Percentiles rank a stretch among this genome's conserved stretches.
Evolutionary conservation across 306 rosid genomes (phyloP).

Genomic region (Glycyrrhiza uralensis): DNA sequence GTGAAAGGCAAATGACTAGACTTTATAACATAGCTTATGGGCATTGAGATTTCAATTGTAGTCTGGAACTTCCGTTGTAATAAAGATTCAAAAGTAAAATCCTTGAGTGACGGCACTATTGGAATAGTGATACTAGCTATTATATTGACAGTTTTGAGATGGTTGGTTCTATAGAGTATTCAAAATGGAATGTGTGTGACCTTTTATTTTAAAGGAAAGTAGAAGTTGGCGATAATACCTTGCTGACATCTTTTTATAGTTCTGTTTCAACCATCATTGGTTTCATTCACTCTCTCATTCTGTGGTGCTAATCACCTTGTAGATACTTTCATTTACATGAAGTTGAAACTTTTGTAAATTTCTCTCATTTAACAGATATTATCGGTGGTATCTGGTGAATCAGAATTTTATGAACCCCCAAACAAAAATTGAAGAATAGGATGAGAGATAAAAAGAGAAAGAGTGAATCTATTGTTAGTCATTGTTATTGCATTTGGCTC

Average conservation of each 20-base stretch:
- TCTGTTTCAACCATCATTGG: neutral
- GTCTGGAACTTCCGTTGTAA: neutral
- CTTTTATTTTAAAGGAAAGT: neutral
- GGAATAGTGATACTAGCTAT: slow-evolving; percentile 3
- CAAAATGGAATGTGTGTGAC: neutral
- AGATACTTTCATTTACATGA: neutral
- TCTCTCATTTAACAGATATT: neutral
- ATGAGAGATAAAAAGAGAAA: neutral
- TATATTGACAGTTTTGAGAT: neutral
- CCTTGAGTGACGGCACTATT: neutral
- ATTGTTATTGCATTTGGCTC: too few relatives aligned
- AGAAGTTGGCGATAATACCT: neutral
- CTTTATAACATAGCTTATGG: neutral
- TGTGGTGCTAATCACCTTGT: neutral
- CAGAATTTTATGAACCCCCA: neutral
- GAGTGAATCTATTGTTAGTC: neutral
- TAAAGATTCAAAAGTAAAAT: slow-evolving; percentile 13
- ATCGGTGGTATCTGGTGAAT: neutral
- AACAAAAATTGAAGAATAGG: neutral
- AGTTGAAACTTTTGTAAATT: neutral
- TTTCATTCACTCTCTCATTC: neutral
- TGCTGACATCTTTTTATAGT: neutral
- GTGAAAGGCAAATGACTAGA: slow-evolving; percentile 2
- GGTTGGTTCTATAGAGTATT: neutral
- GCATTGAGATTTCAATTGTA: neutral